Percentiles rank a stretch among this genome's conserved stretches.
phyloP scores from a whole-genome alignment of 2,329 filamentous ascomycete species.

The Pseudofabraea citricarpa region DNA sequence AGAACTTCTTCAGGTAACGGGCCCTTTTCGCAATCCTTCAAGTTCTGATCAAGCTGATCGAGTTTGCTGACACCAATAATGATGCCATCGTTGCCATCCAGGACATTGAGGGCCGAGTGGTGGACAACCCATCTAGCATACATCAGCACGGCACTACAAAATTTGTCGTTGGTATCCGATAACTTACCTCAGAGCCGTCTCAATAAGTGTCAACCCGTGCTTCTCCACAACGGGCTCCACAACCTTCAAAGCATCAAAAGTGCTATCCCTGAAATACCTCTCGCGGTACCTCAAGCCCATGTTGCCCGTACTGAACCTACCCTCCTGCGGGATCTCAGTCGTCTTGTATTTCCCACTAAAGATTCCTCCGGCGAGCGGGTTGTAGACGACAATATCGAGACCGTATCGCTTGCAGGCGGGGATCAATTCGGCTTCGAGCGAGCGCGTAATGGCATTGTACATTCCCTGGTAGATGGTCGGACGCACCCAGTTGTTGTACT shows the following conservation, averaged over 20 bases:
- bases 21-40: slow-evolving; percentile 41
- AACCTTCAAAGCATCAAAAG: slow-evolving; percentile 54
- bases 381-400: slow-evolving; percentile 76
- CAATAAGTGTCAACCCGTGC: slow-evolving; percentile 53
- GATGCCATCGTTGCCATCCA: slow-evolving; percentile 34
- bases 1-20: slow-evolving; percentile 62
- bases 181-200: slow-evolving; percentile 46
- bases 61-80: slow-evolving; percentile 37
- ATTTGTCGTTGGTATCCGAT: background rate
- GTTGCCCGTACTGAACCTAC: slow-evolving; percentile 61
- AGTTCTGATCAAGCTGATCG: slow-evolving; percentile 34
- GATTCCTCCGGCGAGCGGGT: slow-evolving; percentile 75
- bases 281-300: slow-evolving; percentile 47
- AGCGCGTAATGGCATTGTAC: slow-evolving; percentile 77
- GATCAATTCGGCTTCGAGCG: slow-evolving; percentile 71
- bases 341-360: slow-evolving; percentile 66
- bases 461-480: slow-evolving; percentile 84
- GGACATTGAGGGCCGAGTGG: slow-evolving; percentile 53
- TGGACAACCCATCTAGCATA: slow-evolving; percentile 45
- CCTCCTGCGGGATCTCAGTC: slow-evolving; percentile 51
- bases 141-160: background rate
- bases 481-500: slow-evolving; percentile 71
- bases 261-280: slow-evolving; percentile 59
- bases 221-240: slow-evolving; percentile 57
- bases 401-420: slow-evolving; percentile 71